phyloP scores from a whole-genome alignment of 192 early-diverging fungal genomes.

The Anaeromyces robustus region DNA sequence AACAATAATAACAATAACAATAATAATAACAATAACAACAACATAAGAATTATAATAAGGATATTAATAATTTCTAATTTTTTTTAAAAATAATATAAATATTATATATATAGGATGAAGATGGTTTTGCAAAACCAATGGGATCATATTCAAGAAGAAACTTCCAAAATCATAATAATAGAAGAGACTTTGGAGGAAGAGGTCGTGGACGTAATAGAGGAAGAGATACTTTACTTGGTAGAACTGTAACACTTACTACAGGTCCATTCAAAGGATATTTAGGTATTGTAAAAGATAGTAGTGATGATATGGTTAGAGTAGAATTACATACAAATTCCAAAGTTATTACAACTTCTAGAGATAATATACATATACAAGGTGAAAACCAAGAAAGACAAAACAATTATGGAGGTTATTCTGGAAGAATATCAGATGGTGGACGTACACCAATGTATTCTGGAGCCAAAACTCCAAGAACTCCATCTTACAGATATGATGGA shows the following conservation, averaged over 20 bases:
- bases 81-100: neutral
- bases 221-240: slow-evolving; percentile 33
- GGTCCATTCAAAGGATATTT: slow-evolving; percentile 96
- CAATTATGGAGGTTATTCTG: neutral
- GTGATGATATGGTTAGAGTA: slow-evolving; percentile 54
- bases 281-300: slow-evolving; percentile 83
- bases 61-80: no score
- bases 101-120: slow-evolving; percentile 15
- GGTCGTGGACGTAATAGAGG: slow-evolving; percentile 17
- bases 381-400: neutral
- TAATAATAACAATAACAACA: no score
- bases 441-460: slow-evolving; percentile 24
- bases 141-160: neutral
- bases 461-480: slow-evolving; percentile 3
- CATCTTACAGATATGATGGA: neutral
- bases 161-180: slow-evolving; percentile 25
- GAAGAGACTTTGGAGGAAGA: slow-evolving; percentile 25
- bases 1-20: no score
- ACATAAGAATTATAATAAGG: no score
- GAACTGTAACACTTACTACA: slow-evolving; percentile 65
- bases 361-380: slow-evolving; percentile 50
- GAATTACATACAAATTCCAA: slow-evolving; percentile 83
- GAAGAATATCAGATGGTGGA: slow-evolving; percentile 14
- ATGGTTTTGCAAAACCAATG: slow-evolving; percentile 8
- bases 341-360: slow-evolving; percentile 62